A percentile compares a stretch with the other conserved stretches of the same genome.
phyloP scores from a whole-genome alignment of 176 grass and related monocot species.

The Lolium rigidum region DNA sequence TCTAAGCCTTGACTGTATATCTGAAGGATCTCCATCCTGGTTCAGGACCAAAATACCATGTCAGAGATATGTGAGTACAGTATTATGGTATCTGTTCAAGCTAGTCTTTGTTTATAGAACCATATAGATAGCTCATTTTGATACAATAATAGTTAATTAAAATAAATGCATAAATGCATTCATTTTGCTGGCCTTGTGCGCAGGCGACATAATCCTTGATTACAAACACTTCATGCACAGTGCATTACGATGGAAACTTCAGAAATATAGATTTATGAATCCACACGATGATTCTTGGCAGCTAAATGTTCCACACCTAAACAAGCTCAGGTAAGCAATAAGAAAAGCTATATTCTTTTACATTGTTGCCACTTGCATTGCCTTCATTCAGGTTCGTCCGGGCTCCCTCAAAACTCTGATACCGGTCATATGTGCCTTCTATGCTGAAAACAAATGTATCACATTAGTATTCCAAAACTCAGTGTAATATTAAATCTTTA shows the following conservation, averaged over 20 bases:
- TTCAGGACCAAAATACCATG: constrained; percentile 34
- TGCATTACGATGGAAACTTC: background rate
- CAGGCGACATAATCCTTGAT: background rate
- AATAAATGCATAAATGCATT: constrained; percentile 1
- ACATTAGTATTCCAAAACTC: background rate
- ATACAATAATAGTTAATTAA: background rate
- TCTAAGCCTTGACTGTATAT: constrained; percentile 45
- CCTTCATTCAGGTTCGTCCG: constrained; percentile 35
- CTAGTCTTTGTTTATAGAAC: background rate
- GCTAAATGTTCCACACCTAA: background rate
- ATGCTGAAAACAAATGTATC: constrained; percentile 51
- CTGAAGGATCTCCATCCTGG: constrained; percentile 41
- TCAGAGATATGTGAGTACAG: constrained; percentile 20
- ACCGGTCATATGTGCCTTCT: constrained; percentile 56
- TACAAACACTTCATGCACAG: background rate
- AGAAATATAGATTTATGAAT: constrained; percentile 5
- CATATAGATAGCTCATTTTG: background rate
- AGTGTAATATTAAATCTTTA: background rate
- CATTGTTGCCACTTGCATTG: constrained; percentile 27
- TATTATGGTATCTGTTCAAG: background rate
- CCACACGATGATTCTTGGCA: background rate
- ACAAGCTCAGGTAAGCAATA: background rate
- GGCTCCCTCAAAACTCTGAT: constrained; percentile 40
- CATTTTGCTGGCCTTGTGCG: constrained; percentile 14
- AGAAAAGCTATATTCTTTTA: constrained; percentile 42